A percentile compares a stretch with the other conserved stretches of the same genome.
phyloP scores from a whole-genome alignment of 2,329 filamentous ascomycete species.

The Xylariaceae sp. region DNA sequence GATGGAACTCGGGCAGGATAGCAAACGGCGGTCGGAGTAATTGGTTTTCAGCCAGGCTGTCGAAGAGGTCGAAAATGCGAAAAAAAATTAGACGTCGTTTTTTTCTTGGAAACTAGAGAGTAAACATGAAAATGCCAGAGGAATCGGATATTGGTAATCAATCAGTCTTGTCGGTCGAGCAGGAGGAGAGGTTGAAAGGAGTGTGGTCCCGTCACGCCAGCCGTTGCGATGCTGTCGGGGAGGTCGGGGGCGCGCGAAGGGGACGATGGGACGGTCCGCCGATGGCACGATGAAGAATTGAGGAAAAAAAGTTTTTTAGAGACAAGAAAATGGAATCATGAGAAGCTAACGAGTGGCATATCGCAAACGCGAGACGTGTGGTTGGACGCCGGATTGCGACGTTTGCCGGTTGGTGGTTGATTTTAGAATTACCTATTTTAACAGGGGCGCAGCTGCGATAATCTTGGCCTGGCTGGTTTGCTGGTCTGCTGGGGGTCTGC shows the following conservation, averaged over 20 bases:
- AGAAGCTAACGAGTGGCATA: slow-evolving; percentile 15
- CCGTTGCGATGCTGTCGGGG: neutral
- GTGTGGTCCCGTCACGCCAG: slow-evolving; percentile 5
- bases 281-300: neutral
- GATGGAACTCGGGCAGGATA: neutral
- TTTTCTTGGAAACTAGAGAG: neutral
- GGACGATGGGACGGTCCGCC: neutral
- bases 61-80: neutral
- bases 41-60: too few species aligned
- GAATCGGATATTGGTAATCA: neutral
- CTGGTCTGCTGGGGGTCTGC: neutral
- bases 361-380: slow-evolving; percentile 12
- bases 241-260: slow-evolving; percentile 8
- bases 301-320: neutral
- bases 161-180: neutral
- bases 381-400: slow-evolving; percentile 15
- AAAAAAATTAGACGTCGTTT: neutral
- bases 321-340: slow-evolving; percentile 10
- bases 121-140: neutral
- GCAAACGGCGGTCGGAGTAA: neutral
- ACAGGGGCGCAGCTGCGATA: neutral
- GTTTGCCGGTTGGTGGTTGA: slow-evolving; percentile 10
- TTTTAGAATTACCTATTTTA: slow-evolving; percentile 7
- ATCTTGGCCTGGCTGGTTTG: neutral
- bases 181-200: slow-evolving; percentile 2